These are phyloP conservation scores for Dillenia suffruticosa DNA, from an alignment of 164 flowering plant genomes.

Conservation along the genomic window DNA sequence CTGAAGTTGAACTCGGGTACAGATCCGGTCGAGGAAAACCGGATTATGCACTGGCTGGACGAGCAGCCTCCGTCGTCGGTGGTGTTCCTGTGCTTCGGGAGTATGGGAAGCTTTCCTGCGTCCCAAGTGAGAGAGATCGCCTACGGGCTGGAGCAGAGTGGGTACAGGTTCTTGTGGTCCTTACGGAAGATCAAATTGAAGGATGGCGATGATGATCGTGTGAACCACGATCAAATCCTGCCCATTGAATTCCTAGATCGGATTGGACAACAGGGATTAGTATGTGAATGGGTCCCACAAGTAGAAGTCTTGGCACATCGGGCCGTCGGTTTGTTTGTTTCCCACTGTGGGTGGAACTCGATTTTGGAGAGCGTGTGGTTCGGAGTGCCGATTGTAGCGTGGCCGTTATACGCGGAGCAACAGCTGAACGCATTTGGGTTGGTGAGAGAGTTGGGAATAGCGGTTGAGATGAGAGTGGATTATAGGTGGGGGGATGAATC, in stretches of 20 bases:
- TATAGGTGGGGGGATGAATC: slow-evolving; percentile 5
- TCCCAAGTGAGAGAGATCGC: slow-evolving; percentile 28
- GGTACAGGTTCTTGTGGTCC: slow-evolving; percentile 31
- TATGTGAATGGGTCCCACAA: slow-evolving; percentile 42
- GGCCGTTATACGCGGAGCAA: slow-evolving; percentile 41
- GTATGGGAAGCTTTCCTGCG: slow-evolving; percentile 20
- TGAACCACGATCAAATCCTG: slow-evolving; percentile 10
- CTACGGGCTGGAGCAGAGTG: slow-evolving; percentile 17
- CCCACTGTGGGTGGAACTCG: slow-evolving; percentile 47
- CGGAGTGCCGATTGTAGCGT: slow-evolving; percentile 33
- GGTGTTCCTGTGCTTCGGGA: slow-evolving; percentile 37
- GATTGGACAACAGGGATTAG: slow-evolving; percentile 16
- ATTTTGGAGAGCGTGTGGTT: slow-evolving; percentile 36
- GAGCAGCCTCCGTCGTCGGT: slow-evolving; percentile 29
- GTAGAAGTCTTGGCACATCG: slow-evolving; percentile 19
- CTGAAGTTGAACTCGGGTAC: neutral
- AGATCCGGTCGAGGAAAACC: neutral
- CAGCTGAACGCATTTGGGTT: slow-evolving; percentile 32
- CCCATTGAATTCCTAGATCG: slow-evolving; percentile 26
- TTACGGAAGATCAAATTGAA: neutral
- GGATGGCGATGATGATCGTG: slow-evolving; percentile 1
- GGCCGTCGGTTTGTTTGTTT: slow-evolving; percentile 31
- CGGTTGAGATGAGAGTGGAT: slow-evolving; percentile 26
- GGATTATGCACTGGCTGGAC: slow-evolving; percentile 18
- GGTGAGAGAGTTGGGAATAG: slow-evolving; percentile 30